Evolutionary conservation across 371 early-diverging fungal genomes (phyloP), one percentile per base, ranked within the genome.

Genomic region (Parasitella parasitica): DNA sequence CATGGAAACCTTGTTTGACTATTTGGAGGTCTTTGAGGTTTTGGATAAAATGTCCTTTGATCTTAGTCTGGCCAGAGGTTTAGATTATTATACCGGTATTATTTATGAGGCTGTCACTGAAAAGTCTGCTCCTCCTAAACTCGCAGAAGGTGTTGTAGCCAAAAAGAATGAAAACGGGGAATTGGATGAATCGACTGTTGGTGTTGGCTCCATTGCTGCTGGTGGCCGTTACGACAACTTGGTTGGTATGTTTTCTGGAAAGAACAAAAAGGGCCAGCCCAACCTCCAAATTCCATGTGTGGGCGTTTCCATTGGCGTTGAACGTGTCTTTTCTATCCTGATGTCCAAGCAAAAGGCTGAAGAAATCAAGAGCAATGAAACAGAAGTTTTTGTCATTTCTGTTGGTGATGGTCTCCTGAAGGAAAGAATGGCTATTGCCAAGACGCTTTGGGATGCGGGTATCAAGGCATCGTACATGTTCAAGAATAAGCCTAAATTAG

Each of bases 31-130:
- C n/a, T 91, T 94, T 64, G 86, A 87, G 8, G 88, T 97, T 20
- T 69, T 76, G 16, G 78, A 90, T 38, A 82, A 83, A 78, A 85
- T 95, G 52, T 89, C 92, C 1, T 93, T 99, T 69, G 99, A 99
- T 79, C 81, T 99, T 52, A 91, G 92, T 63, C 85, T 99, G 64
- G 99, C 99, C 13, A 86, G 99, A 62, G 99, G 99, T 16, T 77
- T 99, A 49, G 99, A 99, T 73, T 99, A 99, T 76, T 99, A 99
- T 82, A 99, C 99, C 20, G 99, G 99, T 30, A 89, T 99, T 57
- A 98, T 99, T 67, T 95, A 98, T 73, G 99, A 99, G 78, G 99
- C 97, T 12, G 92, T 96, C 16, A 86, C 95, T 35, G 85, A 84
- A 58, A 78, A 77, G 39, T 84, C 85, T 39, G 81, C 83, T 16